Evolutionary conservation across 352 stramenopile genomes (phyloP).

Genomic region (Phytophthora europaea): DNA sequence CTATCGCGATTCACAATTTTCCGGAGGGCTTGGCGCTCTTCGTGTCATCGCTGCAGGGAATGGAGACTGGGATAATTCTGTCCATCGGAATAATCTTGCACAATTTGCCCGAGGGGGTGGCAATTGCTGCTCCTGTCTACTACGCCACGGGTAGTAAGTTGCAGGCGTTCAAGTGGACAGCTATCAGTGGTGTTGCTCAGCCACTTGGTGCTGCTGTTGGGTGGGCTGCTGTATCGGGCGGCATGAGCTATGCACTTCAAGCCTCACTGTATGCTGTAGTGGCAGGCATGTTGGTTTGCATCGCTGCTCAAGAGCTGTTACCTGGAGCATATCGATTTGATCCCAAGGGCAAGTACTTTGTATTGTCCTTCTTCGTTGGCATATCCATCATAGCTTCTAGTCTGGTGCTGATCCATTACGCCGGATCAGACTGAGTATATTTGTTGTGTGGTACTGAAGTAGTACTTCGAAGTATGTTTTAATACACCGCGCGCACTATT

Average conservation of each 20-base stretch:
- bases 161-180: constrained; percentile 94
- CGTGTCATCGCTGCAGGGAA: constrained; percentile 92
- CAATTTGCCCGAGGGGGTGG: constrained; percentile 97
- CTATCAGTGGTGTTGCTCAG: constrained; percentile 92
- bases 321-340: constrained; percentile 93
- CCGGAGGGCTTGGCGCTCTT: constrained; percentile 97
- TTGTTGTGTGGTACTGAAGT: not conserved
- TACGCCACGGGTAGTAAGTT: constrained; percentile 94
- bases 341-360: constrained; percentile 88
- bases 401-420: constrained; percentile 88
- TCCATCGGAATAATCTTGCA: constrained; percentile 97
- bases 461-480: no score
- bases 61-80: constrained; percentile 90
- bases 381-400: constrained; percentile 91
- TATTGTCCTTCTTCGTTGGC: constrained; percentile 86
- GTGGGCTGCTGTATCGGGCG: constrained; percentile 53
- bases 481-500: no score
- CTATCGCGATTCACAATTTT: constrained; percentile 85
- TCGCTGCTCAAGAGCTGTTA: constrained; percentile 93
- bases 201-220: constrained; percentile 90
- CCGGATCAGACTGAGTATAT: constrained; percentile 48
- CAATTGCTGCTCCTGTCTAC: constrained; percentile 96
- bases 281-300: constrained; percentile 94
- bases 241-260: constrained; percentile 71
- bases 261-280: constrained; percentile 94